Conservation (phyloP, 2,329 filamentous ascomycete genomes). For the Phaeophleospora eucalypticola region DNA sequence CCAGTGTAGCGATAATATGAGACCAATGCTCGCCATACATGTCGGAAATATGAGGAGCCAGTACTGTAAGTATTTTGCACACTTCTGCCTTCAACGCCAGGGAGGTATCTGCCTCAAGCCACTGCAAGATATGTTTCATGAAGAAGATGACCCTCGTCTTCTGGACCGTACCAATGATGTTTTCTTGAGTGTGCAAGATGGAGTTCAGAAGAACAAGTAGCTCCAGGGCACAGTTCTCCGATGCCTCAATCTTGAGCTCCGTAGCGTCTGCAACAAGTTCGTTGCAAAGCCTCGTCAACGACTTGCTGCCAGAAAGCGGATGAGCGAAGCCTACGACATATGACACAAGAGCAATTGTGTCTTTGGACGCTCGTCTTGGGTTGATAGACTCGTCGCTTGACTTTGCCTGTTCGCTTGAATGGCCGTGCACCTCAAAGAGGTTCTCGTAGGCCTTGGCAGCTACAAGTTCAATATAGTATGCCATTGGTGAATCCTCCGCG, state of each 20-base stretch:
- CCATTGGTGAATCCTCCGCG: conserved; percentile 13
- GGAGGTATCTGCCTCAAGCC: conserved; percentile 55
- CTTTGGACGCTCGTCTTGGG: conserved; percentile 32
- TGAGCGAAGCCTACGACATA: conserved; percentile 48
- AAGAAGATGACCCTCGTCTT: conserved; percentile 74
- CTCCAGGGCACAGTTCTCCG: conserved; percentile 33
- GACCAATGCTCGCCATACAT: conserved; percentile 90
- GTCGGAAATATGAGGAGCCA: conserved; percentile 71
- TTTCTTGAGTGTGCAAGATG: conserved; percentile 48
- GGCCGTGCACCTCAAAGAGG: conserved; percentile 41
- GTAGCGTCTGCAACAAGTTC: conserved; percentile 59
- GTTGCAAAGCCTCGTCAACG: conserved; percentile 53
- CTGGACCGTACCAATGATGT: conserved; percentile 46
- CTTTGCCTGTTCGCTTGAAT: conserved; percentile 33
- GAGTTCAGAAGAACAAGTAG: conserved; percentile 54
- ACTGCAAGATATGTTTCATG: conserved; percentile 70
- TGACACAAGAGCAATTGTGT: conserved; percentile 46
- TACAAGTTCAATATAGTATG: conserved; percentile 42
- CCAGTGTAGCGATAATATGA: conserved; percentile 37
- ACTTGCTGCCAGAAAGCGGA: conserved; percentile 45
- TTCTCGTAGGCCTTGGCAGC: conserved; percentile 37
- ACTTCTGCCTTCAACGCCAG: conserved; percentile 53
- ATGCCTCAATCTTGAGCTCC: conserved; percentile 40
- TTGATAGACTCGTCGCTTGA: conserved; percentile 36
- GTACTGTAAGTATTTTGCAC: conserved; percentile 49